Evolutionary conservation across 306 rosid genomes (phyloP).

Genomic region (Datisca glomerata): DNA sequence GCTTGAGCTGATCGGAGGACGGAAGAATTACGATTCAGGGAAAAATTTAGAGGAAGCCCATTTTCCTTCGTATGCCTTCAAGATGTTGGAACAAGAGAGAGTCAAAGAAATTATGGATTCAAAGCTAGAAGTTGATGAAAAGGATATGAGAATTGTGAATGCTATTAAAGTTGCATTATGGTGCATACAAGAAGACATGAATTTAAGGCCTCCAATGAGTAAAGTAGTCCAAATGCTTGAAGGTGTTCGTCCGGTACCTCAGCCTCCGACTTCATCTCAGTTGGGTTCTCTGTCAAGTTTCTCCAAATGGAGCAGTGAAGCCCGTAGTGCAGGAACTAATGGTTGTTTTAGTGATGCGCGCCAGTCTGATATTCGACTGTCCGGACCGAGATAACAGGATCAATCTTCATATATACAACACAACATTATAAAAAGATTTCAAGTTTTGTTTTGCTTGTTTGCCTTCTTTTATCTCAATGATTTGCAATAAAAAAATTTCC

Average conservation of each 20-base stretch:
- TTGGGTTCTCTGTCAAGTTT: too few species aligned
- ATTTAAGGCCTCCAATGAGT: conserved; percentile 20
- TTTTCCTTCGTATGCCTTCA: conserved; percentile 16
- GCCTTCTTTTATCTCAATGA: too few species aligned
- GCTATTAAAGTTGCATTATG: conserved; percentile 20
- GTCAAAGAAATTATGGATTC: conserved; percentile 31
- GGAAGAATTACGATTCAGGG: conserved; percentile 11
- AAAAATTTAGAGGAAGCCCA: conserved; percentile 13
- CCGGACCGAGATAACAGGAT: conserved; percentile 12
- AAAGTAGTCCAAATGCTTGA: conserved; percentile 25
- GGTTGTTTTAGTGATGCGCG: too few species aligned
- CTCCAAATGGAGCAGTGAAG: too few species aligned
- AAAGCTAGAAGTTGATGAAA: conserved; percentile 39
- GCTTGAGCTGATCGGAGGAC: conserved; percentile 23
- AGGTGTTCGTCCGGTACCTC: conserved; percentile 11
- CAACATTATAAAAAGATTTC: too few species aligned
- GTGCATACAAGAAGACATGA: conserved; percentile 27
- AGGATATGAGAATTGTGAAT: conserved; percentile 14
- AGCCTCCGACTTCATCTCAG: conserved; percentile 10
- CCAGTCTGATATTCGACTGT: conserved; percentile 14
- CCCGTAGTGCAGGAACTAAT: too few species aligned
- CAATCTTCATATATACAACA: too few species aligned
- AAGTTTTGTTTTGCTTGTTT: too few species aligned
- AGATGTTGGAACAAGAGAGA: conserved; percentile 35
- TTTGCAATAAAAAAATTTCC: too few species aligned